phyloP scores from a whole-genome alignment of 371 early-diverging fungal species.

The Circinella umbellata region DNA sequence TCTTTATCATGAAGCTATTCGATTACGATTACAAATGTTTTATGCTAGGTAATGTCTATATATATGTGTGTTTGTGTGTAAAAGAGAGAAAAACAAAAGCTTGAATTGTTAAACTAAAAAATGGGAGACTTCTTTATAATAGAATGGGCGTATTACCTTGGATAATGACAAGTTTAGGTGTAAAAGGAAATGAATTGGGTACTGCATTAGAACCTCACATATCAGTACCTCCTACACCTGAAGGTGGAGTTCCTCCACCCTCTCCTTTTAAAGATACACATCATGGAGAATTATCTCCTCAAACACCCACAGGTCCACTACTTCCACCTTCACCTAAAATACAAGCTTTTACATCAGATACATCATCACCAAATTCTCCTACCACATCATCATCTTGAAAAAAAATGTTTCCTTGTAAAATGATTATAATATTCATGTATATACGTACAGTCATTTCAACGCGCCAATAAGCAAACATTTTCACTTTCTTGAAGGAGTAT shows the following conservation, averaged over 20 bases:
- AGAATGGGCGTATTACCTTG: constrained; percentile 42
- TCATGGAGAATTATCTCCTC: not conserved
- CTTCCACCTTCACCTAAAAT: not conserved
- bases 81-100: not conserved
- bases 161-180: constrained; percentile 28
- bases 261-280: not conserved
- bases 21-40: constrained; percentile 90
- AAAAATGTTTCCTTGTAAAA: too few relatives aligned
- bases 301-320: not conserved
- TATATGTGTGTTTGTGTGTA: not conserved
- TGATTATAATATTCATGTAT: too few relatives aligned
- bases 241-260: not conserved
- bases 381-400: too few relatives aligned
- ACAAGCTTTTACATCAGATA: too few relatives aligned
- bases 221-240: constrained; percentile 2
- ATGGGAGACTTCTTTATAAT: not conserved
- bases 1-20: constrained; percentile 79
- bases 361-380: too few relatives aligned
- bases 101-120: too few relatives aligned
- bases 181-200: constrained; percentile 30
- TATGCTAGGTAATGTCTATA: constrained; percentile 61
- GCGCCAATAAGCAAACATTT: too few relatives aligned
- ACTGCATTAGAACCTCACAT: constrained; percentile 23
- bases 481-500: too few relatives aligned
- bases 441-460: too few relatives aligned